Conservation (phyloP, 345 rosid genomes). For the Diplotaxis tenuifolia region DNA sequence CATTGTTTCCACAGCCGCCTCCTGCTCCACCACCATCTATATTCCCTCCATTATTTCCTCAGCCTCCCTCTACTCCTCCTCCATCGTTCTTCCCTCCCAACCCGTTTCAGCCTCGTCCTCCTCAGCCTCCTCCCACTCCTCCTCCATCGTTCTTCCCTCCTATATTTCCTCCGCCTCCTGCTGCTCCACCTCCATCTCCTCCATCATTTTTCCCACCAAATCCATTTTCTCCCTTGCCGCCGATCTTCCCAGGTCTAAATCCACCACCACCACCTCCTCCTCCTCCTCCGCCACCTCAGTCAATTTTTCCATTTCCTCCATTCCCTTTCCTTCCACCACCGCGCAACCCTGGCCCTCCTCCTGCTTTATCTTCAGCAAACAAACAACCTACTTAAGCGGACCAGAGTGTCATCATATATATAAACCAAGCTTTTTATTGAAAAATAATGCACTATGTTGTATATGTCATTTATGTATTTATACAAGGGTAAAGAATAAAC, state of each 20-base stretch:
- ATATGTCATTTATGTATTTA: slow-evolving; percentile 15
- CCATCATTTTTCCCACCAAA: slow-evolving; percentile 24
- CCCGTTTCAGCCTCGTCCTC: slow-evolving; percentile 34
- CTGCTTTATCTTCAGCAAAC: slow-evolving; percentile 36
- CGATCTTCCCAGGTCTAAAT: slow-evolving; percentile 26
- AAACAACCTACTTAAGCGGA: slow-evolving; percentile 16
- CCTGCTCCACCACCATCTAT: slow-evolving; percentile 24
- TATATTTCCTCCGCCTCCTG: slow-evolving; percentile 14
- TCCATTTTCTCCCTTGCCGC: slow-evolving; percentile 39
- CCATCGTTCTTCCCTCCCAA: slow-evolving; percentile 33
- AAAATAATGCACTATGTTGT: slow-evolving; percentile 21
- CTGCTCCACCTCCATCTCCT: slow-evolving; percentile 22
- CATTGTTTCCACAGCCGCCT: slow-evolving; percentile 19
- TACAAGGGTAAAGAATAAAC: slow-evolving; percentile 28
- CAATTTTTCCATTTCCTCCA: slow-evolving; percentile 41
- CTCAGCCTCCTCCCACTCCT: slow-evolving; percentile 28
- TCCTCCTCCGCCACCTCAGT: slow-evolving; percentile 34
- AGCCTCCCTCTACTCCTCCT: slow-evolving; percentile 22
- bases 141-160: slow-evolving; percentile 39
- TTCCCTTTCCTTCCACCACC: slow-evolving; percentile 46
- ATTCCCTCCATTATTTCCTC: slow-evolving; percentile 28
- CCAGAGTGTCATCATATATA: slow-evolving; percentile 1
- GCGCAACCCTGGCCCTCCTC: slow-evolving; percentile 46
- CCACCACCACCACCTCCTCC: slow-evolving; percentile 32
- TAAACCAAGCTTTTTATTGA: slow-evolving; percentile 2